These are phyloP conservation scores for Astrephomene gubernaculifera DNA, from an alignment of 139 green algal genomes.

Conservation along the genomic window DNA sequence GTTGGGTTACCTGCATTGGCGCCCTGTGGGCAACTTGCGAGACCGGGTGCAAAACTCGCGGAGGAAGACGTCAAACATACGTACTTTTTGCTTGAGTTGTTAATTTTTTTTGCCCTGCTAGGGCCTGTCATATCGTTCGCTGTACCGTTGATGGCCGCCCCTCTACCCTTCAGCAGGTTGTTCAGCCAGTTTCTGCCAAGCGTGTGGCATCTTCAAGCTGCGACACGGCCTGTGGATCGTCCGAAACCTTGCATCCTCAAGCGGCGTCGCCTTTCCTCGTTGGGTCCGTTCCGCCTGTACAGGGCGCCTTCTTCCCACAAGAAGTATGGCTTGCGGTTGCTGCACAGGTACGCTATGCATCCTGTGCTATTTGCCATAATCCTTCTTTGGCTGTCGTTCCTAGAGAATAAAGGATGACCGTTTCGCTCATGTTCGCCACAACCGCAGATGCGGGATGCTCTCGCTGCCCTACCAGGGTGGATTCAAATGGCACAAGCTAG, in stretches of 20 bases:
- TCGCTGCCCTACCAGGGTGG: conserved; percentile 23
- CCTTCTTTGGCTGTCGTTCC: too few relatives aligned
- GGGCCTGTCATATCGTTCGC: too few relatives aligned
- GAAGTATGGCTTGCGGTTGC: conserved; percentile 35
- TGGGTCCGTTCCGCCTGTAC: too few relatives aligned
- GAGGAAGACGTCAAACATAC: too few relatives aligned
- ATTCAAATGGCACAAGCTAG: conserved; percentile 10
- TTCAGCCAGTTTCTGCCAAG: not conserved
- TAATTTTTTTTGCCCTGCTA: too few relatives aligned
- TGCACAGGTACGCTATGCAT: conserved; percentile 8
- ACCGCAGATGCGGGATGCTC: conserved; percentile 14
- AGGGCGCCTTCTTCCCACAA: not conserved
- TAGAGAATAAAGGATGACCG: too few relatives aligned
- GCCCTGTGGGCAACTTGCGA: not conserved
- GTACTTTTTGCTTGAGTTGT: too few relatives aligned
- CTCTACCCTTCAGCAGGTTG: not conserved
- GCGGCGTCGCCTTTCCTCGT: too few relatives aligned
- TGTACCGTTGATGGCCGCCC: not conserved
- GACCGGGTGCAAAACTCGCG: too few relatives aligned
- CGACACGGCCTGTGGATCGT: not conserved
- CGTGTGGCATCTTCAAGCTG: not conserved
- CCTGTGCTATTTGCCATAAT: too few relatives aligned
- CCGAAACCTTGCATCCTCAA: not conserved
- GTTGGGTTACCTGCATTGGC: too few relatives aligned
- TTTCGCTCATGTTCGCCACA: too few relatives aligned